Evolutionary conservation across 2,329 filamentous ascomycete species (phyloP).

Genomic region (Ascochyta fabae): DNA sequence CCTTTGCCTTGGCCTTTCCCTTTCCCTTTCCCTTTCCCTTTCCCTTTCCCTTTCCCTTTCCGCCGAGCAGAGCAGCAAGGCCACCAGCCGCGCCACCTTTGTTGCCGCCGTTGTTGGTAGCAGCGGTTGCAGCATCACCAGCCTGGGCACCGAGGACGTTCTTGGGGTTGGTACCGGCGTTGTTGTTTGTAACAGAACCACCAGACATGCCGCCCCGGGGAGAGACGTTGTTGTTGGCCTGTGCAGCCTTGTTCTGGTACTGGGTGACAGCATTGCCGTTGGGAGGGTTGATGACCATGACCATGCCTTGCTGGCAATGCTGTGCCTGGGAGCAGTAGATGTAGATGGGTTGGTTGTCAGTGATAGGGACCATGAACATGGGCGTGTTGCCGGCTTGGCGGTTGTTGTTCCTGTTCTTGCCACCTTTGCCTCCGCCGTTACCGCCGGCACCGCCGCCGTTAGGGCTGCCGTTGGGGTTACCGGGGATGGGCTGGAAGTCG

Average conservation of each 20-base stretch:
- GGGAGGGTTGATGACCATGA: constrained; percentile 70
- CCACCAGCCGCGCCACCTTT: constrained; percentile 14
- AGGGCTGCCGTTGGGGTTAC: constrained; percentile 23
- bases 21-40: constrained; percentile 1
- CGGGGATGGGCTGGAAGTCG: constrained; percentile 36
- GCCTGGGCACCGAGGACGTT: constrained; percentile 18
- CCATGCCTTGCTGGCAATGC: constrained; percentile 77
- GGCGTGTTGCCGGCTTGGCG: constrained; percentile 32
- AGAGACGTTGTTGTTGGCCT: constrained; percentile 35
- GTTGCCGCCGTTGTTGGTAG: not conserved
- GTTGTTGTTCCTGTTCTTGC: constrained; percentile 27
- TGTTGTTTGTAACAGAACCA: constrained; percentile 28
- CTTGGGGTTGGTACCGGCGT: constrained; percentile 30
- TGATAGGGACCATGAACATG: constrained; percentile 38
- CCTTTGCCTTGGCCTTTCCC: not conserved
- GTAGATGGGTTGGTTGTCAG: constrained; percentile 70
- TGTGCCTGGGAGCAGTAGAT: constrained; percentile 72
- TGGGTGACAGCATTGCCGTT: constrained; percentile 31
- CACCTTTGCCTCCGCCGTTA: not conserved
- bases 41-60: constrained; percentile 15
- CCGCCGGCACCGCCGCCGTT: constrained; percentile 22
- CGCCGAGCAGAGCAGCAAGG: constrained; percentile 19
- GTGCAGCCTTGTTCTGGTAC: constrained; percentile 33
- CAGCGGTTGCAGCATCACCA: constrained; percentile 15
- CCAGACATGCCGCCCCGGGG: constrained; percentile 30